These are phyloP conservation scores for Ceratocystis destructans DNA, from an alignment of 2,329 filamentous ascomycete species.

Conservation along the genomic window DNA sequence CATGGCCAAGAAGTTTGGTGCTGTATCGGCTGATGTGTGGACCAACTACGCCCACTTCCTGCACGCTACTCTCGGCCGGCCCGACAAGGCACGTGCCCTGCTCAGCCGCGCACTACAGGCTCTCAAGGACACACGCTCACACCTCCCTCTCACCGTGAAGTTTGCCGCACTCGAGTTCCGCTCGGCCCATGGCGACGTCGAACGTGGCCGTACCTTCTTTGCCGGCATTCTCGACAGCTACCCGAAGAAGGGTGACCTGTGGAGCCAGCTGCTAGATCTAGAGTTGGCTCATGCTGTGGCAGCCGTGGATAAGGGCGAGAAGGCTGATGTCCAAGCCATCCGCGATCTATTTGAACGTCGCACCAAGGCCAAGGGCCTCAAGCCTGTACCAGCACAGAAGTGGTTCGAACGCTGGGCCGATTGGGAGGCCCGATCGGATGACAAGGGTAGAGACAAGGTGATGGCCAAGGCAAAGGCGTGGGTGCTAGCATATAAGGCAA, in stretches of 20 bases:
- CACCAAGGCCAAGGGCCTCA: constrained; percentile 53
- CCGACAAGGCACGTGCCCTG: constrained; percentile 63
- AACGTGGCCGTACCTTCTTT: constrained; percentile 88
- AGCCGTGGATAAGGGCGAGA: constrained; percentile 34
- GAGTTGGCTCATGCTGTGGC: constrained; percentile 55
- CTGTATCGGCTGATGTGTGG: constrained; percentile 68
- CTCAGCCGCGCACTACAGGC: constrained; percentile 75
- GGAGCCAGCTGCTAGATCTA: constrained; percentile 82
- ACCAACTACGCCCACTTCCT: constrained; percentile 91
- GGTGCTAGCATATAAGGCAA: constrained; percentile 41
- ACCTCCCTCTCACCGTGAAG: constrained; percentile 59
- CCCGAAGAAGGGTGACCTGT: constrained; percentile 81
- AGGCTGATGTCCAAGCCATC: constrained; percentile 44
- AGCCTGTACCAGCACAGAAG: constrained; percentile 67
- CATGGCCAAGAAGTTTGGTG: constrained; percentile 80
- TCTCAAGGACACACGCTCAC: constrained; percentile 49
- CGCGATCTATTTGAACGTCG: constrained; percentile 74
- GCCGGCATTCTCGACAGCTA: constrained; percentile 72
- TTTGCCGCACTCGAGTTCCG: constrained; percentile 90
- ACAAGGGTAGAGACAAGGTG: constrained; percentile 56
- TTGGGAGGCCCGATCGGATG: constrained; percentile 65
- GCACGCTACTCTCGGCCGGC: constrained; percentile 54
- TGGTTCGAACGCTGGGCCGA: constrained; percentile 88
- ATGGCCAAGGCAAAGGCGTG: constrained; percentile 46
- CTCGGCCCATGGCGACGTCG: constrained; percentile 65